Conservation (phyloP, 2,329 filamentous ascomycete species). For the Nigrospora oryzae region DNA sequence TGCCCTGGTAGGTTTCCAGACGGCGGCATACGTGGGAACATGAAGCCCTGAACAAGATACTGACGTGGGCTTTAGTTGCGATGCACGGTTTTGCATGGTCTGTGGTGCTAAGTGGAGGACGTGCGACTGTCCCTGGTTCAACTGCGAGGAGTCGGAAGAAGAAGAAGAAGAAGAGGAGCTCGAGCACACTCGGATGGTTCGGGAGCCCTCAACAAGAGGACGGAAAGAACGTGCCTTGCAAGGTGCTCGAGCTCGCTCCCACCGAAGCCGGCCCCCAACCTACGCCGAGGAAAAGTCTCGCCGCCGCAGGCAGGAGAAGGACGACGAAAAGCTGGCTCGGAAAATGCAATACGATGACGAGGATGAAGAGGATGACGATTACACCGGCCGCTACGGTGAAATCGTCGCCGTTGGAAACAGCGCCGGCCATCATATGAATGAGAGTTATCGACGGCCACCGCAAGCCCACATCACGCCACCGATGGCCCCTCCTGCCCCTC, state of each 20-base stretch:
- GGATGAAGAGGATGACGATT: conserved; percentile 30
- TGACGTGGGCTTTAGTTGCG: conserved; percentile 38
- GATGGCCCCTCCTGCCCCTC: conserved; percentile 17
- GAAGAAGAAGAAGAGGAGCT: conserved; percentile 13
- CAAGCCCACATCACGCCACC: conserved; percentile 27
- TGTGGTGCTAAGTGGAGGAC: conserved; percentile 77
- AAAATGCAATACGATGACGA: conserved; percentile 24
- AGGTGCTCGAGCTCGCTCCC: not conserved
- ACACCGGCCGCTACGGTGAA: conserved; percentile 25
- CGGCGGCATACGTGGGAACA: not conserved
- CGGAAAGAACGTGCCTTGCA: not conserved
- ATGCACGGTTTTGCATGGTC: conserved; percentile 79
- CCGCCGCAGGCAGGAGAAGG: conserved; percentile 36
- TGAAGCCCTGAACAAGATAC: conserved; percentile 2
- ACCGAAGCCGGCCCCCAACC: too few species aligned
- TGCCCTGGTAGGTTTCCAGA: conserved; percentile 59
- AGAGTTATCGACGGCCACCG: conserved; percentile 40
- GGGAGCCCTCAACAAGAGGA: conserved; percentile 11
- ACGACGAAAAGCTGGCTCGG: conserved; percentile 32
- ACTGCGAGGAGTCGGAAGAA: conserved; percentile 40
- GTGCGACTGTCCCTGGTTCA: conserved; percentile 78
- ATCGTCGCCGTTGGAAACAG: conserved; percentile 40
- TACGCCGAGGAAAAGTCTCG: conserved; percentile 16
- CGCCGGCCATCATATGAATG: conserved; percentile 51
- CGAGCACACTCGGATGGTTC: conserved; percentile 19